Percentiles rank a stretch among this genome's conserved stretches.
Conservation (phyloP, 306 rosid species). For the Inga oerstediana region DNA sequence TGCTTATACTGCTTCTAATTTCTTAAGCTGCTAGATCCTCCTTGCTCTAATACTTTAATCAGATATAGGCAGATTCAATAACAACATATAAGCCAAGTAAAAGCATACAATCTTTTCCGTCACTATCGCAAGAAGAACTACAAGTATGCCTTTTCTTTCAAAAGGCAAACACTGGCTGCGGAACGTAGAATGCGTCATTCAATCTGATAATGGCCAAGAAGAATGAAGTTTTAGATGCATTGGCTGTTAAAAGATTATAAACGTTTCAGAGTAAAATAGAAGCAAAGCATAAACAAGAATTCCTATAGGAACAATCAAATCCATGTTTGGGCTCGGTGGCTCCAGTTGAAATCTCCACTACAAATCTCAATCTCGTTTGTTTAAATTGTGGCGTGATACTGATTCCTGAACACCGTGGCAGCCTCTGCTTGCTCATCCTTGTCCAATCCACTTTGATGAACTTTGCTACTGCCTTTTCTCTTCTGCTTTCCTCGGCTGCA, state of each 20-base stretch:
- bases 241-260: not conserved
- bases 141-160: not conserved
- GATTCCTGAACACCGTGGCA: constrained; percentile 69
- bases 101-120: not conserved
- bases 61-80: no score
- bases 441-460: constrained; percentile 80
- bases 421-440: constrained; percentile 78
- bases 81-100: not conserved
- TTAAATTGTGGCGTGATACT: constrained; percentile 35
- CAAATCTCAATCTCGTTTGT: not conserved
- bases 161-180: not conserved
- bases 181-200: not conserved
- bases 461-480: constrained; percentile 82
- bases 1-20: no score
- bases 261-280: not conserved
- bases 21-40: not conserved
- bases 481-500: constrained; percentile 94
- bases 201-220: not conserved
- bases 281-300: not conserved
- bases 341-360: not conserved
- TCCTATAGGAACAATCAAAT: not conserved
- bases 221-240: not conserved
- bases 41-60: not conserved
- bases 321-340: not conserved
- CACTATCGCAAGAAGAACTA: not conserved